Evolutionary conservation across 2,329 filamentous ascomycete genomes (phyloP), one percentile per base, ranked within the genome.

Genomic region (Colletotrichum phormii): DNA sequence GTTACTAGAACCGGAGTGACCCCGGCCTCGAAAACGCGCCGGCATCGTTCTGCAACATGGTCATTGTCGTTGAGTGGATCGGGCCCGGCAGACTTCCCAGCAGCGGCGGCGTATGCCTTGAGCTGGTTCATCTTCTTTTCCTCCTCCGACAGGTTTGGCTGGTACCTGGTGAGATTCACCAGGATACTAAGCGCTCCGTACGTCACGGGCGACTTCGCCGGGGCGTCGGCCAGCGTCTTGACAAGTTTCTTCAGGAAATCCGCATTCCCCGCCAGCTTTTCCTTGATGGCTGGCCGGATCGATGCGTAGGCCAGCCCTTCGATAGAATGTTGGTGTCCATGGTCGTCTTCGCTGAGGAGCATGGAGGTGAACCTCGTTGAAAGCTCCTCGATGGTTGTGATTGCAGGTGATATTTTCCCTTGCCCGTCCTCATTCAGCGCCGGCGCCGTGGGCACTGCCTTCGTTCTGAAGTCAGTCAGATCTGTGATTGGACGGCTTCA

Each of bases 221-320:
- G 85, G 8, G 91, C 87, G 15, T 88, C 85, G 29, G 84, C 81
- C 64, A 96, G 85, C 1, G 88, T 88, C 69, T 89, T 86, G 64
- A 97, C 88, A 5, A 98, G 86, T 64, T 87, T 89, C 75, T 90
- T 89, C 35, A 98, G 83, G 60, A 98, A 91, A 8, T 85, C 82
- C 4, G 85, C 80, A 79, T 98, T 93, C 61, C 88, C 87, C 13
- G 91, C 90, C 11, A 98, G 87, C 61, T 91, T 89, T 80, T 98
- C 94, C 81, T 97, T 98, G 71, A 98, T 90, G 72, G 90, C 91
- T 6, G 96, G 91, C 77, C 95, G 94, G 49, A 98, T 88, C 11
- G 96, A 97, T 5, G 95, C 92, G 81, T 98, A 98, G 15, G 96
- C 97, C 73, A 99, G 86, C 6, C 96, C 97, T 83, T 99, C 97